A percentile compares a stretch with the other conserved stretches of the same genome.
Conservation (phyloP, 495 filamentous ascomycete genomes). For the Bathelium albidoporum region DNA sequence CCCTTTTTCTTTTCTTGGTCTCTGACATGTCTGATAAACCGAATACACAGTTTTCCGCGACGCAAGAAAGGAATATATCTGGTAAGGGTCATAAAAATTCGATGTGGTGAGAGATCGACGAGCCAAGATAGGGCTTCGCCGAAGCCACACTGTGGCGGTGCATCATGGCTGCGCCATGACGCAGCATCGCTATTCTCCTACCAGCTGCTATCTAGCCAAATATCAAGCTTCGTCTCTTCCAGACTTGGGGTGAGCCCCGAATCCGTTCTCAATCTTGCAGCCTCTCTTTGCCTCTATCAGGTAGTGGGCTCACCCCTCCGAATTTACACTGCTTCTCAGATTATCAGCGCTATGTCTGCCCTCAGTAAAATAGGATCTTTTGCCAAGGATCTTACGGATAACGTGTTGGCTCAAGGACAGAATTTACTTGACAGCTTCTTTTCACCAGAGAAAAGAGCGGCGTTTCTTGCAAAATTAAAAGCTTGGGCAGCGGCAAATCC, state of each 20-base stretch:
- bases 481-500: slow-evolving; percentile 29
- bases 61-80: no score
- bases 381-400: slow-evolving; percentile 13
- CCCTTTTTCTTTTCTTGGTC: slow-evolving; percentile 63
- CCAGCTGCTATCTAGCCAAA: neutral
- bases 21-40: no score
- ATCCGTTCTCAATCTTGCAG: neutral
- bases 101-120: no score
- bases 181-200: neutral
- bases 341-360: neutral
- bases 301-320: neutral
- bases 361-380: neutral
- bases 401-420: slow-evolving; percentile 13
- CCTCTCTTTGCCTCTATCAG: neutral
- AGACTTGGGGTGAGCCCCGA: neutral
- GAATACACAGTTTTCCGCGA: no score
- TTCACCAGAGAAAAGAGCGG: slow-evolving; percentile 29
- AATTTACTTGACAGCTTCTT: slow-evolving; percentile 25
- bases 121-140: neutral
- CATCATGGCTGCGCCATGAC: neutral
- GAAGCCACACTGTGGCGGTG: neutral
- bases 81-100: no score
- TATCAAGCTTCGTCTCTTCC: neutral
- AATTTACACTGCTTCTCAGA: neutral
- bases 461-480: slow-evolving; percentile 23